Conservation (phyloP, 495 filamentous ascomycete species). For the Daldinia bambusicola region DNA sequence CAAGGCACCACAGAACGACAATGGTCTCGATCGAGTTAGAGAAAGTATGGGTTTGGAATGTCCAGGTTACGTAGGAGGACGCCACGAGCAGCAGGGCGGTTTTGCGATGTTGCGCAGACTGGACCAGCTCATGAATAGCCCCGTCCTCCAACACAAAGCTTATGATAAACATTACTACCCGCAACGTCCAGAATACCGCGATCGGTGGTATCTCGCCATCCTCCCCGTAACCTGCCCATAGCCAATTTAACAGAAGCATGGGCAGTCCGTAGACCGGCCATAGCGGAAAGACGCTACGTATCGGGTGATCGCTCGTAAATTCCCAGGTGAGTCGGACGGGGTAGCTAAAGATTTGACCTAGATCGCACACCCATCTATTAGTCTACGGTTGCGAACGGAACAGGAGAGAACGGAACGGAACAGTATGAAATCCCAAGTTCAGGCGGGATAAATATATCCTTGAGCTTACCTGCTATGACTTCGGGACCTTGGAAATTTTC, state of each 20-base stretch:
- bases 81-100: constrained; percentile 82
- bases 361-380: constrained; percentile 31
- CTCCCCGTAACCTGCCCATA: constrained; percentile 73
- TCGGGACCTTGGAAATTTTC: constrained; percentile 99
- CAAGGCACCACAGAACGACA: constrained; percentile 88
- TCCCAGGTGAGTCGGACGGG: constrained; percentile 92
- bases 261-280: constrained; percentile 93
- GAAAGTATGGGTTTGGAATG: constrained; percentile 98
- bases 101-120: constrained; percentile 74
- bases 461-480: constrained; percentile 86
- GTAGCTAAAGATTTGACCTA: constrained; percentile 90
- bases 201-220: constrained; percentile 71
- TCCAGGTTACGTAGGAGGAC: constrained; percentile 98
- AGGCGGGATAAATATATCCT: neutral
- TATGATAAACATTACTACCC: constrained; percentile 87
- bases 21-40: constrained; percentile 97
- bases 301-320: constrained; percentile 84
- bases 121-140: constrained; percentile 91
- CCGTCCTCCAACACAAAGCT: constrained; percentile 98
- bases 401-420: too few species aligned
- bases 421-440: neutral
- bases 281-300: constrained; percentile 95
- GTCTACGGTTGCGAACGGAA: neutral
- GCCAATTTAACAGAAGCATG: constrained; percentile 88
- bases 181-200: constrained; percentile 86